Conservation (phyloP, 2,329 filamentous ascomycete species). For the Clonostachys solani region DNA sequence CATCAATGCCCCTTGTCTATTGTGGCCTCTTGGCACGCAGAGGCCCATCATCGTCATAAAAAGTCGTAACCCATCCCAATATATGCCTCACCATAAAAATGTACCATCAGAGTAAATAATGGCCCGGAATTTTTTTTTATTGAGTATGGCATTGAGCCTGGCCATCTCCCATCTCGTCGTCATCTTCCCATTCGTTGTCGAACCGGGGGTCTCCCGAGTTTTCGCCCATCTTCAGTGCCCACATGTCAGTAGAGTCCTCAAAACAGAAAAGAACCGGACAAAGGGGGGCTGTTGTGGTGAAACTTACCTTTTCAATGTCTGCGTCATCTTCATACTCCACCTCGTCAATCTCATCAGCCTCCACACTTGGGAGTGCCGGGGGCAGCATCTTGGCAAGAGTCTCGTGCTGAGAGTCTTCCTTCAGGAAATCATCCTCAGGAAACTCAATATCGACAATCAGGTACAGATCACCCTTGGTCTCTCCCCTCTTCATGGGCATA, state of each 20-base stretch:
- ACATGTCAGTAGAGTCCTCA: conserved; percentile 16
- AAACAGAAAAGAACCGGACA: neutral
- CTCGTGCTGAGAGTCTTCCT: conserved; percentile 65
- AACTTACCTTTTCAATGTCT: conserved; percentile 70
- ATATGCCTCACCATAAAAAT: too few relatives aligned
- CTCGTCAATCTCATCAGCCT: conserved; percentile 76
- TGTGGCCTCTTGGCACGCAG: too few relatives aligned
- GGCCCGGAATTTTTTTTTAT: conserved; percentile 32
- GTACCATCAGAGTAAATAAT: neutral
- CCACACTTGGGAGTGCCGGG: conserved; percentile 52
- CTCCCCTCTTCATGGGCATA: conserved; percentile 88
- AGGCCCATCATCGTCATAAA: too few relatives aligned
- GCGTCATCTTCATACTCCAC: conserved; percentile 82
- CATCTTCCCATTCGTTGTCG: conserved; percentile 65
- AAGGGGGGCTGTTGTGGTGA: neutral
- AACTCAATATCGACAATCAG: conserved; percentile 83
- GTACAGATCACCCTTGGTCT: conserved; percentile 82
- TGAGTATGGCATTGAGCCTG: conserved; percentile 70
- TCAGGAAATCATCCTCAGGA: conserved; percentile 80
- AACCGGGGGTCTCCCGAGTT: conserved; percentile 64
- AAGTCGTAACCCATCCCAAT: too few relatives aligned
- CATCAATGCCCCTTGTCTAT: too few relatives aligned
- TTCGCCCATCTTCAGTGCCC: conserved; percentile 57
- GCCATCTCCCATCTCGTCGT: conserved; percentile 64
- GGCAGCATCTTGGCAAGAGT: conserved; percentile 75